These are phyloP conservation scores for Shiraia sp. DNA, from an alignment of 2,329 filamentous ascomycete genomes.

Conservation along the genomic window DNA sequence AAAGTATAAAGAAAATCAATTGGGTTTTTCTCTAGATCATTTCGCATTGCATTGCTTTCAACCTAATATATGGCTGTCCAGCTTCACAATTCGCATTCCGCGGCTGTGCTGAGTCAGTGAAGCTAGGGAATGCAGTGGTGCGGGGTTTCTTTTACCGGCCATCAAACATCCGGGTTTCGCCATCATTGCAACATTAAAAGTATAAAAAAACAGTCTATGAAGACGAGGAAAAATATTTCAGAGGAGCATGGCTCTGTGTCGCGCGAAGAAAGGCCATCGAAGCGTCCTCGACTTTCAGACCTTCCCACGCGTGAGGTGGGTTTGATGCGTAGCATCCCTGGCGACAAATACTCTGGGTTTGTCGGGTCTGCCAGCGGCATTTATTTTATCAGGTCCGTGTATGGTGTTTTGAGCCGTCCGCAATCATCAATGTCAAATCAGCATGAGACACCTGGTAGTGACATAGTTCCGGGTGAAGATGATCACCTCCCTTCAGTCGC, in stretches of 20 bases:
- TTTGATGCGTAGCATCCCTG: constrained; percentile 56
- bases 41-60: too few relatives aligned
- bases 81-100: too few relatives aligned
- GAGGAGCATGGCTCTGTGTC: background rate
- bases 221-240: constrained; percentile 3
- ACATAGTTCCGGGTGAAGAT: constrained; percentile 61
- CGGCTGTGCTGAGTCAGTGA: constrained; percentile 4
- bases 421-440: constrained; percentile 18
- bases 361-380: constrained; percentile 63
- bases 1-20: too few relatives aligned
- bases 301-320: constrained; percentile 48
- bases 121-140: too few relatives aligned
- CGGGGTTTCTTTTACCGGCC: constrained; percentile 17
- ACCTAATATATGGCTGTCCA: too few relatives aligned
- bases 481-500: constrained; percentile 50
- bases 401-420: constrained; percentile 50
- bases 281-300: constrained; percentile 18
- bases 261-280: constrained; percentile 9
- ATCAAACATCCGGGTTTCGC: background rate
- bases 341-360: constrained; percentile 56
- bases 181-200: background rate
- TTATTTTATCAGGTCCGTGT: constrained; percentile 62
- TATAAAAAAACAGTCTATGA: constrained; percentile 7
- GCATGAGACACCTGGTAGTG: constrained; percentile 31
- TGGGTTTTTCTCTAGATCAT: too few relatives aligned